phyloP scores from a whole-genome alignment of 148 eudicot species.

The Dianthus caryophyllus region DNA sequence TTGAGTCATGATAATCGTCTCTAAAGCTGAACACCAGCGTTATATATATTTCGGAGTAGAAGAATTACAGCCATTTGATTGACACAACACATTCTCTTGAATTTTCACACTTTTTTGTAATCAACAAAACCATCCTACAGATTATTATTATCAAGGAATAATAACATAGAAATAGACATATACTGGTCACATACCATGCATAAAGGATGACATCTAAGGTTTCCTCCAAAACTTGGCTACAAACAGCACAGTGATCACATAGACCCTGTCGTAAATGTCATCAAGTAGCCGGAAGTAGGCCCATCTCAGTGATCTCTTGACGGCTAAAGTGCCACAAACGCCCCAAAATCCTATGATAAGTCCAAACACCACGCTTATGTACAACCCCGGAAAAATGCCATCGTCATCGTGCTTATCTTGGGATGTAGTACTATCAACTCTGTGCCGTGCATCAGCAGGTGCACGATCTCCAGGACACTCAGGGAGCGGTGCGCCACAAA shows the following conservation, averaged over 20 bases:
- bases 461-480: background rate
- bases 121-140: too few relatives aligned
- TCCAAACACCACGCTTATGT: slow-evolving; percentile 15
- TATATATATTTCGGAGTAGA: too few relatives aligned
- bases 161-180: too few relatives aligned
- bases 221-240: slow-evolving; percentile 2
- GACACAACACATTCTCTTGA: too few relatives aligned
- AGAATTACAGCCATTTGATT: too few relatives aligned
- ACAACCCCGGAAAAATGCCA: slow-evolving; percentile 5
- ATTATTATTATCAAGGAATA: too few relatives aligned
- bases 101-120: too few relatives aligned
- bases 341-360: slow-evolving; percentile 18
- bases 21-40: too few relatives aligned
- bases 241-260: background rate
- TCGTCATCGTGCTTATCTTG: slow-evolving; percentile 1
- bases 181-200: too few relatives aligned
- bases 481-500: slow-evolving; percentile 21
- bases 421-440: background rate
- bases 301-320: slow-evolving; percentile 15
- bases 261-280: background rate
- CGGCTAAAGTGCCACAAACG: too few relatives aligned
- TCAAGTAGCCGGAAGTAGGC: slow-evolving; percentile 6
- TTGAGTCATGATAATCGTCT: too few relatives aligned
- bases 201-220: background rate
- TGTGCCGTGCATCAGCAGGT: background rate